Evolutionary conservation across 2,329 filamentous ascomycete genomes (phyloP).

Genomic region (Albifimbria verrucaria): DNA sequence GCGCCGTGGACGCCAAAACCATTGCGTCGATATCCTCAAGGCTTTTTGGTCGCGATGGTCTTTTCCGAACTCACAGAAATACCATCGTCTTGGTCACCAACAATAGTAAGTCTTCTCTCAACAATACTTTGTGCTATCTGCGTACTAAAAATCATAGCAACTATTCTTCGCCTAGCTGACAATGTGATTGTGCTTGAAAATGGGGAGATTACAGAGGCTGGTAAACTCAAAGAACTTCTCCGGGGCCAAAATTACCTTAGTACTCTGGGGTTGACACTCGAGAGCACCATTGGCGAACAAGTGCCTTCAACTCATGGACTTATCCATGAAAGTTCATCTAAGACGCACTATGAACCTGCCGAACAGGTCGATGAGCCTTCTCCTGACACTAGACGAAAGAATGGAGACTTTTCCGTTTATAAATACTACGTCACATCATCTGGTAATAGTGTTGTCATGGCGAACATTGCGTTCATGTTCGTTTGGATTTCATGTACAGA

Average conservation of each 20-base stretch:
- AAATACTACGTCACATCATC: slow-evolving; percentile 6
- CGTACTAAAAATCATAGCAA: background rate
- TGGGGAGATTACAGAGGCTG: background rate
- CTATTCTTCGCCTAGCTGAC: background rate
- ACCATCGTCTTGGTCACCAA: slow-evolving; percentile 9
- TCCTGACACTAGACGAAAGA: slow-evolving; percentile 4
- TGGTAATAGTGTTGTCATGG: background rate
- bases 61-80: slow-evolving; percentile 12
- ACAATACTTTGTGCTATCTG: background rate
- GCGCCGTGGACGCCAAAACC: slow-evolving; percentile 34
- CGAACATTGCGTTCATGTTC: background rate
- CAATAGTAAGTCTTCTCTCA: background rate
- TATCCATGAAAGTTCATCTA: slow-evolving; percentile 4
- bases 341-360: background rate
- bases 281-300: background rate
- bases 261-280: background rate
- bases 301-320: no score
- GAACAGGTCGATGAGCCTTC: background rate
- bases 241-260: background rate
- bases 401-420: slow-evolving; percentile 8
- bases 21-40: slow-evolving; percentile 31
- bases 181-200: background rate
- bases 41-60: slow-evolving; percentile 30
- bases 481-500: slow-evolving; percentile 5
- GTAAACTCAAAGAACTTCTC: background rate